phyloP scores from a whole-genome alignment of 441 rosid genomes.

The Pelargonium fulgidum region DNA sequence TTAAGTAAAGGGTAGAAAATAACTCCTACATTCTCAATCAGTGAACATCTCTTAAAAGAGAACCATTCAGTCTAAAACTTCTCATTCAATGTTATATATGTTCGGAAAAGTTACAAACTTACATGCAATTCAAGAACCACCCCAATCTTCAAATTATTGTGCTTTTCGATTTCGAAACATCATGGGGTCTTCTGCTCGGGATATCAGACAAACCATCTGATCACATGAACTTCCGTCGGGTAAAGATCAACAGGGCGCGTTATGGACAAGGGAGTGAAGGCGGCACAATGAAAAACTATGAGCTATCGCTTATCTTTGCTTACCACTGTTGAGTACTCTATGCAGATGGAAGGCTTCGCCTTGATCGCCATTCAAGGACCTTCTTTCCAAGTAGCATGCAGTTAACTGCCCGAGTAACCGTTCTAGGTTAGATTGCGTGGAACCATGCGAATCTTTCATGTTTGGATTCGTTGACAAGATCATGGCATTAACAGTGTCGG shows the following conservation, averaged over 20 bases:
- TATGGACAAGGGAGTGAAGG: neutral
- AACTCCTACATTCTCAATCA: no score
- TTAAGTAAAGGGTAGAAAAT: no score
- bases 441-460: slow-evolving; percentile 37
- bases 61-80: no score
- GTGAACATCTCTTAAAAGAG: no score
- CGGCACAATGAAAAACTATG: neutral
- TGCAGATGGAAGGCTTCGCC: slow-evolving; percentile 66
- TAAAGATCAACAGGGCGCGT: no score
- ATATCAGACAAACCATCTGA: no score
- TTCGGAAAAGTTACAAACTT: neutral
- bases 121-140: neutral
- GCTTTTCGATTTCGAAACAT: neutral
- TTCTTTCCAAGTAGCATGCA: slow-evolving; percentile 58
- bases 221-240: no score
- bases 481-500: slow-evolving; percentile 75
- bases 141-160: neutral
- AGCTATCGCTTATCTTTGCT: slow-evolving; percentile 5
- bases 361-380: slow-evolving; percentile 60
- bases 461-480: slow-evolving; percentile 63
- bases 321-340: slow-evolving; percentile 35
- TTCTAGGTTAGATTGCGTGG: slow-evolving; percentile 55
- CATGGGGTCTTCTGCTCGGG: neutral
- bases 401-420: slow-evolving; percentile 64
- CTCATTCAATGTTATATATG: neutral